phyloP scores from a whole-genome alignment of 768 basidiomycete genomes.

The Rhodotorula diobovata region DNA sequence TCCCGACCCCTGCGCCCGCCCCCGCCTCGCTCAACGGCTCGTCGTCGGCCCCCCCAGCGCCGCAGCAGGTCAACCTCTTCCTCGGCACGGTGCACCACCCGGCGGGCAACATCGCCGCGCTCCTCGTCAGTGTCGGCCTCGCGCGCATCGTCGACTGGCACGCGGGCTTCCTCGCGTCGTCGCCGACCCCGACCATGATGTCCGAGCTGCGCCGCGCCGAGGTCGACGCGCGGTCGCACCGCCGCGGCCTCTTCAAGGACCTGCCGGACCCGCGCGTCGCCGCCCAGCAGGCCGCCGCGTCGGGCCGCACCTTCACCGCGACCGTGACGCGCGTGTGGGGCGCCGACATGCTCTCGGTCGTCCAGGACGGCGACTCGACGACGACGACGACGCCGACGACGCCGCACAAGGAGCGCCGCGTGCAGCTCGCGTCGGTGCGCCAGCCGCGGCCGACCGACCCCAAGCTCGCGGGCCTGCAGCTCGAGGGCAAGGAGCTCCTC shows the following conservation, averaged over 20 bases:
- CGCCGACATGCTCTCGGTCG: constrained; percentile 69
- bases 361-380: constrained; percentile 50
- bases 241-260: constrained; percentile 65
- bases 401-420: constrained; percentile 72
- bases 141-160: constrained; percentile 97
- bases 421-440: constrained; percentile 71
- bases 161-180: constrained; percentile 80
- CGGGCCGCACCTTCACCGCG: constrained; percentile 30
- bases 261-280: constrained; percentile 49
- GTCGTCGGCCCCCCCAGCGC: constrained; percentile 38
- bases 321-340: constrained; percentile 81
- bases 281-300: constrained; percentile 36
- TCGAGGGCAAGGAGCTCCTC: constrained; percentile 88
- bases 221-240: constrained; percentile 69
- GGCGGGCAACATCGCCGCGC: constrained; percentile 88
- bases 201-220: constrained; percentile 82
- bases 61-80: constrained; percentile 72
- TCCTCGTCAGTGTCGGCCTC: constrained; percentile 73
- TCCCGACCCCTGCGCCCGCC: constrained; percentile 65
- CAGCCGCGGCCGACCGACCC: constrained; percentile 71
- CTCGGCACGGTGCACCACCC: constrained; percentile 89
- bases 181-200: constrained; percentile 52
- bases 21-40: constrained; percentile 48
- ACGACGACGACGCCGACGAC: too few species aligned
- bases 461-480: constrained; percentile 77